Evolutionary conservation across 805 yeast genomes (phyloP).

Genomic region (Candida argentea): DNA sequence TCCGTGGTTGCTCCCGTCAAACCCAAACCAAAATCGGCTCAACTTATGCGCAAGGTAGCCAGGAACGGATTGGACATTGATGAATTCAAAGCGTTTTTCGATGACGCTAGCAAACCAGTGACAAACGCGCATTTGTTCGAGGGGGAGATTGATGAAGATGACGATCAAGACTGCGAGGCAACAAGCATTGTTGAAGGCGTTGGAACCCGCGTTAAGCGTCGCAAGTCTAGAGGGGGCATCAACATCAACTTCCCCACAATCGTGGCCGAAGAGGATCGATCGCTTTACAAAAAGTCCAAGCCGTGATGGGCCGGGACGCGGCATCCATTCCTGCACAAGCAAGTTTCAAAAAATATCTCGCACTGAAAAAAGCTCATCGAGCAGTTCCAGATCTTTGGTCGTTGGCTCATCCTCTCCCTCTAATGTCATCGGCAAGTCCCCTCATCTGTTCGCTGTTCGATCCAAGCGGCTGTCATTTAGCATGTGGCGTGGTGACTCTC

Average conservation of each 20-base stretch:
- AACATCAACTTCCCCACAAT: constrained; percentile 6
- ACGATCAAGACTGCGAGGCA: constrained; percentile 8
- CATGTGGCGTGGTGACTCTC: constrained; percentile 56
- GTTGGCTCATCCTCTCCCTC: background rate
- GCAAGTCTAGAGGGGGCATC: constrained; percentile 21
- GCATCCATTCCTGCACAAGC: too few relatives aligned
- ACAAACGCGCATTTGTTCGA: constrained; percentile 27
- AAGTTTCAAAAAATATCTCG: background rate
- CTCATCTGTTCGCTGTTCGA: constrained; percentile 44
- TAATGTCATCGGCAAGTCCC: constrained; percentile 12
- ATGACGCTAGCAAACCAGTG: constrained; percentile 22
- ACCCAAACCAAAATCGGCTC: constrained; percentile 8
- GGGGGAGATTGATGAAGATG: constrained; percentile 23
- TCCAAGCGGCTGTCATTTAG: constrained; percentile 49
- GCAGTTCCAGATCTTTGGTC: too few relatives aligned
- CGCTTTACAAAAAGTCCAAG: background rate
- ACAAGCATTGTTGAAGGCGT: constrained; percentile 4
- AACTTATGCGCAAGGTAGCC: constrained; percentile 27
- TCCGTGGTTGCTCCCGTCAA: constrained; percentile 2
- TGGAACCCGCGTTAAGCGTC: constrained; percentile 8
- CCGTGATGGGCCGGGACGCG: background rate
- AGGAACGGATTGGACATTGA: constrained; percentile 23
- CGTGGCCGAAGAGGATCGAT: constrained; percentile 2
- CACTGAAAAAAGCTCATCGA: background rate
- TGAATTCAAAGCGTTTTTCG: constrained; percentile 21